Percentiles rank a stretch among this genome's conserved stretches.
phyloP scores from a whole-genome alignment of 2,329 filamentous ascomycete species.

The Fusarium anthophilum region DNA sequence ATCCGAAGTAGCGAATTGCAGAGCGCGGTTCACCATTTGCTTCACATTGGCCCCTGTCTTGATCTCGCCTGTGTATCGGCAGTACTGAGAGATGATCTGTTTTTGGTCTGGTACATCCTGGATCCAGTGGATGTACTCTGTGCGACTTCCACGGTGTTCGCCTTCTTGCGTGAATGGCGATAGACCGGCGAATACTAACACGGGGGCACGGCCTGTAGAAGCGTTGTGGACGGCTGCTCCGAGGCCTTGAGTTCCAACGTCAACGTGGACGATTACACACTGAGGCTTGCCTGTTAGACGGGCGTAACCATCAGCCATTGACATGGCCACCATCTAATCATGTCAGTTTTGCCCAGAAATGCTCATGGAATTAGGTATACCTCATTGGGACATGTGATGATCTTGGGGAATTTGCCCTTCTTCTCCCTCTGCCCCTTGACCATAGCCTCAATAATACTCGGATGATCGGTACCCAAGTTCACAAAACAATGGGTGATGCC shows the following conservation, averaged over 20 bases:
- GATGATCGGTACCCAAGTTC: conserved; percentile 77
- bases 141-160: conserved; percentile 79
- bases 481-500: conserved; percentile 69
- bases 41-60: conserved; percentile 87
- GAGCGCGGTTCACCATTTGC: conserved; percentile 85
- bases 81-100: conserved; percentile 84
- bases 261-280: conserved; percentile 82
- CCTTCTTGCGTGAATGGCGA: conserved; percentile 81
- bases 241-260: conserved; percentile 83
- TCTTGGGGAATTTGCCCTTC: conserved; percentile 71
- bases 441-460: conserved; percentile 82
- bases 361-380: conserved; percentile 50
- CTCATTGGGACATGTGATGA: conserved; percentile 85
- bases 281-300: conserved; percentile 77
- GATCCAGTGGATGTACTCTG: conserved; percentile 88
- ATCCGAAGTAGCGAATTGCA: conserved; percentile 82
- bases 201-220: conserved; percentile 76
- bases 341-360: conserved; percentile 1
- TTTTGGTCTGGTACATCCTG: conserved; percentile 86
- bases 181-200: conserved; percentile 81
- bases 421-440: conserved; percentile 77
- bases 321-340: conserved; percentile 80
- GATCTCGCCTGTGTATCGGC: conserved; percentile 83
- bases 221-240: conserved; percentile 84
- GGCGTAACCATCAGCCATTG: conserved; percentile 85